Evolutionary conservation across 1,139 yeast genomes (phyloP).

Genomic region (Zygoascus hellenicus): DNA sequence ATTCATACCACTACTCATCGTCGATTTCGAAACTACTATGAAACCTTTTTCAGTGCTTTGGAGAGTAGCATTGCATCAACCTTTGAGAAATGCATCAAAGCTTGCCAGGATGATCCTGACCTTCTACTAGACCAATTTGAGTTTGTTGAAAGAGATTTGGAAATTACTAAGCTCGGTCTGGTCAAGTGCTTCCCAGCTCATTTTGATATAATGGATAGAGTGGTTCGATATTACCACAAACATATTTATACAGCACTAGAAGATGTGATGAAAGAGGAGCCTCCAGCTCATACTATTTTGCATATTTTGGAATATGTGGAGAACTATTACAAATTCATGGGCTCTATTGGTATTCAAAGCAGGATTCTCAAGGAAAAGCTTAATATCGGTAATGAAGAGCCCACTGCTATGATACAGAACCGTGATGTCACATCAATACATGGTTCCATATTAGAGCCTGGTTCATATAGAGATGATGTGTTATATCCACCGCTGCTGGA

Average conservation of each 20-base stretch:
- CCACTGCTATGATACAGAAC: not conserved
- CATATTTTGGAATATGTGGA: slow-evolving; percentile 68
- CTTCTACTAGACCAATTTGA: slow-evolving; percentile 64
- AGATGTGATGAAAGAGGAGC: slow-evolving; percentile 61
- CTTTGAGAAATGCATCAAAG: slow-evolving; percentile 58
- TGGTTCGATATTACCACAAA: slow-evolving; percentile 63
- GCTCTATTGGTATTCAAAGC: slow-evolving; percentile 33
- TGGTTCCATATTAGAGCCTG: not conserved
- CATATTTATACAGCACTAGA: slow-evolving; percentile 59
- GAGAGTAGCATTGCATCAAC: slow-evolving; percentile 58
- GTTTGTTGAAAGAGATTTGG: slow-evolving; percentile 81
- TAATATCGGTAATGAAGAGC: not conserved
- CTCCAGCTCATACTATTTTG: slow-evolving; percentile 41
- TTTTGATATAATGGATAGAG: slow-evolving; percentile 67
- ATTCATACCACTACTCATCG: slow-evolving; percentile 24
- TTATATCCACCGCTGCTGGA: slow-evolving; percentile 39
- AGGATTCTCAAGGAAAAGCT: not conserved
- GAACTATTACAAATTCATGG: slow-evolving; percentile 52
- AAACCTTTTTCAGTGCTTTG: slow-evolving; percentile 56
- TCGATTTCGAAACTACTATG: slow-evolving; percentile 55
- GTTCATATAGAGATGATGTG: slow-evolving; percentile 34
- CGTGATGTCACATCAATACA: not conserved
- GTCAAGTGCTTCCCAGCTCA: slow-evolving; percentile 57
- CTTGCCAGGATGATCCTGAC: slow-evolving; percentile 47
- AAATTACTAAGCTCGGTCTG: slow-evolving; percentile 55